Base-by-base conservation (phyloP, 2,329 filamentous ascomycete genomes). In the Penicillium sclerotigenum region DNA sequence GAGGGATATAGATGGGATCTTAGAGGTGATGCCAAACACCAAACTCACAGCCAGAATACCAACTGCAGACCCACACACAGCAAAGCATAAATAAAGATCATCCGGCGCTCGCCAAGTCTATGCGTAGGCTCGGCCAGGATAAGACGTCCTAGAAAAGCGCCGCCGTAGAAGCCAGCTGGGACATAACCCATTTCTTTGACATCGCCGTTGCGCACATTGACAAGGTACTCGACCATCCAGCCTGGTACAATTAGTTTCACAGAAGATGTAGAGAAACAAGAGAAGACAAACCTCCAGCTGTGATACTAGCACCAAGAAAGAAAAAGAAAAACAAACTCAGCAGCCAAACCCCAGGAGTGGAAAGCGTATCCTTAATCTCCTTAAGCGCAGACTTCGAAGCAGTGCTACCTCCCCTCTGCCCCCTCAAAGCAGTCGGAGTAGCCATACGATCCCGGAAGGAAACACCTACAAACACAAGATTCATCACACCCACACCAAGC, bases 211-310 rank as follows among this genome's bases (percentile, higher is more conserved):
- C 85, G 81, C n/a, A 83, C 82, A 2, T 79, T 77, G 7, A 87
- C 81, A 3, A 88, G 76, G 53, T 84, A 88, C 60, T 87, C 83
- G 2, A 87, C 84, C 0, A 87, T 80, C 85, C 84, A 88, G 1
- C 85, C 84, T 57, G 26, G 8, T 20, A 13, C 9, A 2, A 7
- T 52, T 10, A 58, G 45, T 47, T 37, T 18, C 9, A 5, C 10
- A 33, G 18, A 18, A 9, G 14, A 46, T 10, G 4, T 5, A 0
- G 10, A 6, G 6, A 10, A n/a, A 11, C 1, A 7, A 7, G 0
- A 24, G 24, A 18, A 22, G 8, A 54, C 66, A 31, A 62, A 69
- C 77, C 76, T 11, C 67, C 62, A 22, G 83, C 80, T 0, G 84
- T 87, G 2, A 85, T 78, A 1, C 65, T 68, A 0, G 78, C 80